These are phyloP conservation scores for Acacia confusa DNA, from an alignment of 306 rosid genomes.

Conservation along the genomic window DNA sequence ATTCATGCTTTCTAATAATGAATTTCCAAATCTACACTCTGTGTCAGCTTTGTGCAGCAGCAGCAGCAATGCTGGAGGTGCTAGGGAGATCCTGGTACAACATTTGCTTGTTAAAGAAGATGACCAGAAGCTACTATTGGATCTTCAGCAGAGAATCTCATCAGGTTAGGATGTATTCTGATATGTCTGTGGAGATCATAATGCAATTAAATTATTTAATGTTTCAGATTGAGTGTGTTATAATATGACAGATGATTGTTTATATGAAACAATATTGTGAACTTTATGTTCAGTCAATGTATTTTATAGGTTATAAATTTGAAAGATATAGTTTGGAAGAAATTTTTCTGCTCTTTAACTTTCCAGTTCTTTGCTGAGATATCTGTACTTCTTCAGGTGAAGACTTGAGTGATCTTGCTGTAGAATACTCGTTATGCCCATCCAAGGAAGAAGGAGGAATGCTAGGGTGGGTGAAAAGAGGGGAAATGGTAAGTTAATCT, in stretches of 20 bases:
- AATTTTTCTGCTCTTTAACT: constrained; percentile 1
- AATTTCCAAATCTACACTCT: constrained; percentile 18
- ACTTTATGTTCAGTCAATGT: neutral
- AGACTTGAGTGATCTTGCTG: constrained; percentile 92
- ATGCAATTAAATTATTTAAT: neutral
- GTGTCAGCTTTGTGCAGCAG: constrained; percentile 67
- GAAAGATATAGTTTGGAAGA: constrained; percentile 11
- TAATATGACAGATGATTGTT: neutral
- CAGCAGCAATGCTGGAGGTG: constrained; percentile 46
- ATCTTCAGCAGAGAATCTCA: constrained; percentile 66
- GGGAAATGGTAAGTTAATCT: constrained; percentile 73
- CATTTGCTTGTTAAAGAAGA: constrained; percentile 87
- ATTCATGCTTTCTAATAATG: neutral
- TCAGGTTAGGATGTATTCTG: constrained; percentile 44
- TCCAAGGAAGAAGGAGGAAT: constrained; percentile 91
- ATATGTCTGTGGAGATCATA: neutral
- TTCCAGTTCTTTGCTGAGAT: constrained; percentile 4
- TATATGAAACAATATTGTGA: neutral
- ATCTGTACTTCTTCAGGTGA: constrained; percentile 62
- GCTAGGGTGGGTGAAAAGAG: constrained; percentile 97
- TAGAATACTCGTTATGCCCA: constrained; percentile 79
- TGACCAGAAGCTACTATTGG: constrained; percentile 67
- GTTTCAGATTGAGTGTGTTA: neutral
- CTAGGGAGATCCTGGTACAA: constrained; percentile 82
- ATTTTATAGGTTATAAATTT: neutral